Evolutionary conservation across 805 yeast species (phyloP), one percentile per base, ranked within the genome.

Genomic region (Sungouiozyma ichnusensis): DNA sequence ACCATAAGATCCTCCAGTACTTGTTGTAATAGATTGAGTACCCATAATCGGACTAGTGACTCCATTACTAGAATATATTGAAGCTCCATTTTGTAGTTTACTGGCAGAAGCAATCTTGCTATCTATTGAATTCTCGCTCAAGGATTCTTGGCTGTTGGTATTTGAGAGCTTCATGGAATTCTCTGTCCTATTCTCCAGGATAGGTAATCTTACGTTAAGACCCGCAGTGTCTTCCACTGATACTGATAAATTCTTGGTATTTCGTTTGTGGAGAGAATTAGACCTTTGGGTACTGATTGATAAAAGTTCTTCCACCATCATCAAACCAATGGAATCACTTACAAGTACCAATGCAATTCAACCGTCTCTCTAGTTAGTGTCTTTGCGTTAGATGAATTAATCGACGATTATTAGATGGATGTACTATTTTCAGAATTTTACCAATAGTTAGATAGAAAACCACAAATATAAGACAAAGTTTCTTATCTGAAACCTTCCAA

Each of bases 201-300:
- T 11, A 7, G 29, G 29, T 24, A 24, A 11, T 11, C 29, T 6
- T 6, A 6, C 29, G 6, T 24, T 11, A 6, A 24, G 15, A 15
- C 9, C 32, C n/a, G 16, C 15, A 2, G 33, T 13, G 17, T 20
- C 27, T 3, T 41, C 37, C 9, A 44, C 36, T 3, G 41, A 33
- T 35, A 59, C 36, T 16, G 54, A 53, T 16, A 60, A 41, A 24
- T 60, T 60, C 44, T 58, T 60, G 3, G 63, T 53, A 41, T 60
- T 60, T 38, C 58, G 52, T 4, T 50, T 50, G 35, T 56, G 55
- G 20, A 54, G 39, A 13, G 54, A 49, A 17, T 47, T 24, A 24
- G 29, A 24, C 29, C 29, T 24, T 24, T 24, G 9, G 9, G 6
- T 11, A 24, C 11, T 24, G 29, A 11, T 24, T 7, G 29, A 24